Evolutionary conservation across 2,329 filamentous ascomycete species (phyloP), one percentile per base, ranked within the genome.

Genomic region (Dichotomopilus funicola): DNA sequence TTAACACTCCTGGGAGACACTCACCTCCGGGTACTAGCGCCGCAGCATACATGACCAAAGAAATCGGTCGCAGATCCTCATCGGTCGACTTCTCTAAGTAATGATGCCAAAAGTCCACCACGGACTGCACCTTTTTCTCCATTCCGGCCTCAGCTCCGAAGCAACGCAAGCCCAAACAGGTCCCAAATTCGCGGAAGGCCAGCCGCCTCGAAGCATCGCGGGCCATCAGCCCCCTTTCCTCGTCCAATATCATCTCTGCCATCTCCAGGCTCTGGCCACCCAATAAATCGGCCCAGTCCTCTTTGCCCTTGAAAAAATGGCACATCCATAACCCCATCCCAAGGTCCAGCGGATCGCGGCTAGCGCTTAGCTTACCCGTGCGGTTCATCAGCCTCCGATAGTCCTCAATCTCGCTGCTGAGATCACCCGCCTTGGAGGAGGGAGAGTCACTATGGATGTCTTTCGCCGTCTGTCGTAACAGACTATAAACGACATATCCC

Each of bases 321-420:
- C 72, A 71, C 45, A 76, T 76, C 80, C 80, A 83, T 33, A 83
- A 63, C 1, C 78, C 76, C 80, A 83, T 83, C 0, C 80, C 81
- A 44, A 83, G 63, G 62, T 83, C 80, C n/a, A 82, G 65, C 13
- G 75, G 68, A 64, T 82, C 80, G 4, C 63, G 66, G 34, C 76
- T 79, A 3, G 75, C 70, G 43, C 70, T 72, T 49, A 76, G 64
- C 13, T 71, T 65, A 1, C 74, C 74, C 50, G 75, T 74, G 0
- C 70, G 65, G 31, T 66, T 64, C 71, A 81, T 77, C 3, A 82
- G 71, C 9, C 68, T 68, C 49, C 70, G 66, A 59, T 82, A 82
- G 49, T 81, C 77, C 0, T 62, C 68, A n/a, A 81, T 80, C 61
- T 83, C 79, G 7, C 72, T 65, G 2, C 67, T 60, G 38, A 83